Evolutionary conservation across 164 flowering plant species (phyloP).

Genomic region (Saururus chinensis): DNA sequence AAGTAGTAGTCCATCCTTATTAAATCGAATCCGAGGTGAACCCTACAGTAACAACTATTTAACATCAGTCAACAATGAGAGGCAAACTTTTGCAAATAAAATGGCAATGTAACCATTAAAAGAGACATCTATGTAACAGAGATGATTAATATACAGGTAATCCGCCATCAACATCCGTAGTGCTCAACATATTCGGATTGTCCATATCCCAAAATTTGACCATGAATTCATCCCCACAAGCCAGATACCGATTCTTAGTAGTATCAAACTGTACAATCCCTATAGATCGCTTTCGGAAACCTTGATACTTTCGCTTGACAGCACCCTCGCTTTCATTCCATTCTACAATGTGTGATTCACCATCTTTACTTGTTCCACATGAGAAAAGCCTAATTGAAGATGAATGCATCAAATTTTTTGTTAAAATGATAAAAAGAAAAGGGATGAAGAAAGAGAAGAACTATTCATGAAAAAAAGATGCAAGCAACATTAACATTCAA

Average conservation of each 20-base stretch:
- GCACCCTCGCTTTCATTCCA: constrained; percentile 98
- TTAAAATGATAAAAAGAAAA: background rate
- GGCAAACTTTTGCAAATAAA: background rate
- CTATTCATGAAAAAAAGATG: too few relatives aligned
- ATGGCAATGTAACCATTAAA: background rate
- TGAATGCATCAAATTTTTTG: background rate
- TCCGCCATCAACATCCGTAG: constrained; percentile 70
- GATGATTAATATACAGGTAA: constrained; percentile 43
- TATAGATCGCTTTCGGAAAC: constrained; percentile 62
- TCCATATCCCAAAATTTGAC: constrained; percentile 96
- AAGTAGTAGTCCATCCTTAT: constrained; percentile 71
- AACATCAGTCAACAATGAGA: background rate
- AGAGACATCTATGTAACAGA: background rate
- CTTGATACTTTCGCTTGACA: constrained; percentile 68
- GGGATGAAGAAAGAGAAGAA: too few relatives aligned
- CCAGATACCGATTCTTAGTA: constrained; percentile 65
- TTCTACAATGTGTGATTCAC: constrained; percentile 76
- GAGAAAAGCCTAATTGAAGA: constrained; percentile 54
- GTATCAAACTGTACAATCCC: constrained; percentile 89
- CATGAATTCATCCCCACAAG: constrained; percentile 79
- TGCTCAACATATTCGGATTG: constrained; percentile 48
- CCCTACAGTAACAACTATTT: constrained; percentile 23
- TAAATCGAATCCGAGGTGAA: constrained; percentile 81
- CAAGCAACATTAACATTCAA: too few relatives aligned
- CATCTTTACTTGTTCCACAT: constrained; percentile 90